Evolutionary conservation across 768 basidiomycete genomes (phyloP), one percentile per base, ranked within the genome.

Genomic region (Kondoa malvinella): DNA sequence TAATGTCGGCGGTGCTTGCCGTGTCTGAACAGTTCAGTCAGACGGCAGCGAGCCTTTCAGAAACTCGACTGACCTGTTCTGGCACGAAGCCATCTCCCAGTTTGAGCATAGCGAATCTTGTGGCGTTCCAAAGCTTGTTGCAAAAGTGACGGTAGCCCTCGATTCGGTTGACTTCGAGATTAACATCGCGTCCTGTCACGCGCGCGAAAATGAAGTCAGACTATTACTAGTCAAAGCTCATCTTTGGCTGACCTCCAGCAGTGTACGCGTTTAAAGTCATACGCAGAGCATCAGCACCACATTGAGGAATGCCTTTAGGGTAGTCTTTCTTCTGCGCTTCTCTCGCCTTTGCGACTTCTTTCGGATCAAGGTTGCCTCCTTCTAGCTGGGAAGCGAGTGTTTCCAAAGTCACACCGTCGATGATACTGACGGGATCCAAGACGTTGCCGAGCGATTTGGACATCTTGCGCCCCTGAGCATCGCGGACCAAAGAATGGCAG

Each of bases 61-160:
- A 79, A 1, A 81, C 79, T 0, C 84, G 29, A 32, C 33, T 63
- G 27, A 50, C 40, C 21, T 50, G 79, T 68, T 84, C 80, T 17
- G 94, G 91, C 32, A 86, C 84, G 73, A 95, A 97, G 56, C 81
- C 77, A 56, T 84, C 84, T 67, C 91, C 92, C 33, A 99, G 81
- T 79, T 94, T 94, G 77, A 96, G 84, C 87, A 97, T 91, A n/a
- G 92, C 94, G 73, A 99, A 97, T 78, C 92, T 92, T 61, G 92
- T 96, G 0, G 95, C 95, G 75, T 99, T 99, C 82, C 94, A 97
- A 30, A 97, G 85, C 81, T 97, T 97, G 81, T 99, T 99, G 81
- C 95, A 97, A 81, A 99, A 99, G 78, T 97, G 97, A 78, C 95
- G 85, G 78, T 97, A 97, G 1, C 92, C 95, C 78, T 97, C 92